phyloP scores from a whole-genome alignment of 192 early-diverging fungal species.

The Umbelopsis vinacea region DNA sequence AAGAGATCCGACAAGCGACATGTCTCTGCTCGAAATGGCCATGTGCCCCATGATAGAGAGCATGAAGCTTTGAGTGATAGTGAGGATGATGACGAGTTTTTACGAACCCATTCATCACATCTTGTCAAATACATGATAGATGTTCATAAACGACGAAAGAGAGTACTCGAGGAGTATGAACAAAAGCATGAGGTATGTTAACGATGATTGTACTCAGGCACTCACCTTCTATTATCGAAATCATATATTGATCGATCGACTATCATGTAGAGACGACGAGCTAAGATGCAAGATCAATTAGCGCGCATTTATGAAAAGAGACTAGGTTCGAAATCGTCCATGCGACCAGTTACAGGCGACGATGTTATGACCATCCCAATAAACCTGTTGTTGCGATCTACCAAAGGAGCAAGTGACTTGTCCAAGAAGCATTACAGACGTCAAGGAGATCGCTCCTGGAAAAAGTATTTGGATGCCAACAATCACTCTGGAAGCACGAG shows the following conservation, averaged over 20 bases:
- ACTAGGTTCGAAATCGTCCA: conserved; percentile 23
- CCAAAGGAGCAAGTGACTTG: conserved; percentile 8
- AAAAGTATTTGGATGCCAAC: not conserved
- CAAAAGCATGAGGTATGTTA: conserved; percentile 34
- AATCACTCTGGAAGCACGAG: not conserved
- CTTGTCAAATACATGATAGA: conserved; percentile 50
- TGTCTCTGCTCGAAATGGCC: not conserved
- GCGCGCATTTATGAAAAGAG: conserved; percentile 30
- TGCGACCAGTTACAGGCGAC: conserved; percentile 5
- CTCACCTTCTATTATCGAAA: not conserved
- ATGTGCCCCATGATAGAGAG: not conserved
- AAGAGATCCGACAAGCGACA: not conserved
- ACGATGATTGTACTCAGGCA: not conserved
- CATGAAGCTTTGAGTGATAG: conserved; percentile 16
- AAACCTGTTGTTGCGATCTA: not conserved
- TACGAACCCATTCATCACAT: conserved; percentile 32
- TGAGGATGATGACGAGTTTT: conserved; percentile 29
- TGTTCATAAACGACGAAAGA: conserved; percentile 39
- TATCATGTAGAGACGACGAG: conserved; percentile 30
- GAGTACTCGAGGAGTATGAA: conserved; percentile 45
- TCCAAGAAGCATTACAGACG: not conserved
- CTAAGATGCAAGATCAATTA: conserved; percentile 31
- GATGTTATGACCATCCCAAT: not conserved
- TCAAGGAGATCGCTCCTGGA: not conserved
- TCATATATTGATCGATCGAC: not conserved